Evolutionary conservation across 495 filamentous ascomycete genomes (phyloP), one percentile per base, ranked within the genome.

Genomic region (Neurospora pannonica): DNA sequence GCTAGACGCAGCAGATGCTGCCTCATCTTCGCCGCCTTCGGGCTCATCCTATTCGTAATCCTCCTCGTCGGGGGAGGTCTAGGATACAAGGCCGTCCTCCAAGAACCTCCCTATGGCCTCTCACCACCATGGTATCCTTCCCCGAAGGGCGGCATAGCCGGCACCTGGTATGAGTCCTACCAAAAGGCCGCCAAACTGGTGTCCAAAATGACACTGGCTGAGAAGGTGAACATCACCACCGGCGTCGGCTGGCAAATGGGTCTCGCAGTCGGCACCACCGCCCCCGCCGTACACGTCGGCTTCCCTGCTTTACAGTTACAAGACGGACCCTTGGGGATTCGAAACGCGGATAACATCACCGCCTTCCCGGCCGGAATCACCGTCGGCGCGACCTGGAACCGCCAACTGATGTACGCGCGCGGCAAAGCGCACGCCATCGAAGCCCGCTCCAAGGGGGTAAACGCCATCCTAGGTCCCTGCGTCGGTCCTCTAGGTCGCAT

Each of bases 201-300:
- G 0, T 80, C 84, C 71, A 86, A 88, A 79, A 97, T 99, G 95
- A 93, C 89, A 11, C 82, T 99, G 43, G 85, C 91, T 37, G 95
- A 97, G 79, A 99, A 98, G 81, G 92, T 99, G 72, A 98, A 98
- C 81, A 86, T 98, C 76, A 98, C 96, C 0, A 97, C 95, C 0
- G 95, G 95, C 0, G 94, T 90, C 0, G 95, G 96, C 9, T 98
- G 95, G 95, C 84, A 88, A 80, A 95, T 95, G 91, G 94, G 92
- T 0, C 85, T 94, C 70, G 96, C 94, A 72, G 94, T 98, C 6
- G 96, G 95, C 21, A 97, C 97, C 81, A 97, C 94, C 8, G 93
- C 88, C 1, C 88, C 91, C 38, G 92, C 92, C 2, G 82, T 87
- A 9, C 75, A 86, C 70, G 90, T 94, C 21, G 89, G 89, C 24